phyloP scores from a whole-genome alignment of 2,329 filamentous ascomycete species.

The Phialophora verrucosa region DNA sequence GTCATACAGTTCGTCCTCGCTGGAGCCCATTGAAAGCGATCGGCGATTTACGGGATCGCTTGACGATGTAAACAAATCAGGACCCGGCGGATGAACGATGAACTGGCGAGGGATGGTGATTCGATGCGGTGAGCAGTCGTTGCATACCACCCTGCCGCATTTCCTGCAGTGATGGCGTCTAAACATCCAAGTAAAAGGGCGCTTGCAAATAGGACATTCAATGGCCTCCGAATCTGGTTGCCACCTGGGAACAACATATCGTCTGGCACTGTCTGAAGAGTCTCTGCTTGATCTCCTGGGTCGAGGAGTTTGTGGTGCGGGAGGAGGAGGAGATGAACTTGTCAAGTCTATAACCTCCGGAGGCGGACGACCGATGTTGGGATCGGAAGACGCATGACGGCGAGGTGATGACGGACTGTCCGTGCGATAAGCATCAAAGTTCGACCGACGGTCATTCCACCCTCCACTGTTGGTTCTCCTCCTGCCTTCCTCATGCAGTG shows the following conservation, averaged over 20 bases:
- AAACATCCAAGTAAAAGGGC: slow-evolving; percentile 81
- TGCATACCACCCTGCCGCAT: slow-evolving; percentile 91
- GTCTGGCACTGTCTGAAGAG: slow-evolving; percentile 42
- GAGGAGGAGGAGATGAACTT: slow-evolving; percentile 40
- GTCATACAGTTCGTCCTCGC: slow-evolving; percentile 38
- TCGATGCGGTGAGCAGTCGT: slow-evolving; percentile 85
- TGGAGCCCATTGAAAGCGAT: slow-evolving; percentile 57
- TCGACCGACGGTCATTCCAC: slow-evolving; percentile 30
- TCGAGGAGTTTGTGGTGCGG: slow-evolving; percentile 33
- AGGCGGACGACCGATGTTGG: slow-evolving; percentile 2
- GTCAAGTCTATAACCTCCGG: slow-evolving; percentile 40
- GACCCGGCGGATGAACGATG: slow-evolving; percentile 77
- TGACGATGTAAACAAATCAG: slow-evolving; percentile 46
- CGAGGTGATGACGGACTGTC: slow-evolving; percentile 42
- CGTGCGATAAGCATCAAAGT: slow-evolving; percentile 28
- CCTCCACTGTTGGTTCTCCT: slow-evolving; percentile 39
- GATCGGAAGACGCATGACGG: slow-evolving; percentile 26
- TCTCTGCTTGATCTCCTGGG: slow-evolving; percentile 24
- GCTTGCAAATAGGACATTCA: slow-evolving; percentile 81
- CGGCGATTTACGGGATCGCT: slow-evolving; percentile 44
- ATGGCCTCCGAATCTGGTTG: slow-evolving; percentile 85
- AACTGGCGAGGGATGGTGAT: slow-evolving; percentile 94
- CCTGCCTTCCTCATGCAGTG: slow-evolving; percentile 43
- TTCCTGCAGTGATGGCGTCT: slow-evolving; percentile 96
- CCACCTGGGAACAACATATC: slow-evolving; percentile 74